phyloP scores from a whole-genome alignment of 2,329 filamentous ascomycete species.

The Westerdykella ornata region DNA sequence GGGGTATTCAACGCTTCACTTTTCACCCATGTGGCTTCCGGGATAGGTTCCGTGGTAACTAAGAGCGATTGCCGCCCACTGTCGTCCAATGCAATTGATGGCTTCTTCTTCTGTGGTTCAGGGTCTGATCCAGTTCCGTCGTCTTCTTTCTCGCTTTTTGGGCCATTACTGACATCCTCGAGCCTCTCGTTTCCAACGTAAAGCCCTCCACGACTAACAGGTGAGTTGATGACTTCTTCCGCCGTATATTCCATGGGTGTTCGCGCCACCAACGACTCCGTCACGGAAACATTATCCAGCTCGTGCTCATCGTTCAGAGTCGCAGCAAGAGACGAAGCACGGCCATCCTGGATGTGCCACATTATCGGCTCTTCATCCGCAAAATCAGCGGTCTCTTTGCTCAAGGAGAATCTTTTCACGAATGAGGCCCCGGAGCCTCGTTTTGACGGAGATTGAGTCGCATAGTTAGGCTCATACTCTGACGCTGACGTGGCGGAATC shows the following conservation, averaged over 20 bases:
- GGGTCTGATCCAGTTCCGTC: no score
- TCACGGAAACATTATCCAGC: slow-evolving; percentile 39
- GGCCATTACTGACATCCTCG: no score
- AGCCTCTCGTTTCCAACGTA: no score
- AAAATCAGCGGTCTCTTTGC: slow-evolving; percentile 12
- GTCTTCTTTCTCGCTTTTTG: no score
- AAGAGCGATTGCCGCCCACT: no score
- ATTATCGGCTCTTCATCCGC: slow-evolving; percentile 37
- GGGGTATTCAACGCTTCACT: no score
- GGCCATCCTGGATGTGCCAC: slow-evolving; percentile 35
- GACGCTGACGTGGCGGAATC: slow-evolving; percentile 51
- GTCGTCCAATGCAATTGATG: no score
- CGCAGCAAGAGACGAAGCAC: slow-evolving; percentile 45
- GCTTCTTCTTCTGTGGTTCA: no score
- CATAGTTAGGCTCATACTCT: slow-evolving; percentile 7
- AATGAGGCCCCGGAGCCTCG: slow-evolving; percentile 27
- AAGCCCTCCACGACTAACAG: no score
- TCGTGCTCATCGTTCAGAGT: slow-evolving; percentile 59
- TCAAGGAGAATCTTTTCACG: slow-evolving; percentile 19
- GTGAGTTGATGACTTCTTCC: slow-evolving; percentile 26
- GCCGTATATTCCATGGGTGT: slow-evolving; percentile 19
- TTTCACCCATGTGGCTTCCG: no score
- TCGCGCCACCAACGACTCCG: slow-evolving; percentile 22
- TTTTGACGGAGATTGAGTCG: slow-evolving; percentile 31
- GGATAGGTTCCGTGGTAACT: no score